Evolutionary conservation across 352 stramenopile genomes (phyloP).

Genomic region (Achlya hypogyna): DNA sequence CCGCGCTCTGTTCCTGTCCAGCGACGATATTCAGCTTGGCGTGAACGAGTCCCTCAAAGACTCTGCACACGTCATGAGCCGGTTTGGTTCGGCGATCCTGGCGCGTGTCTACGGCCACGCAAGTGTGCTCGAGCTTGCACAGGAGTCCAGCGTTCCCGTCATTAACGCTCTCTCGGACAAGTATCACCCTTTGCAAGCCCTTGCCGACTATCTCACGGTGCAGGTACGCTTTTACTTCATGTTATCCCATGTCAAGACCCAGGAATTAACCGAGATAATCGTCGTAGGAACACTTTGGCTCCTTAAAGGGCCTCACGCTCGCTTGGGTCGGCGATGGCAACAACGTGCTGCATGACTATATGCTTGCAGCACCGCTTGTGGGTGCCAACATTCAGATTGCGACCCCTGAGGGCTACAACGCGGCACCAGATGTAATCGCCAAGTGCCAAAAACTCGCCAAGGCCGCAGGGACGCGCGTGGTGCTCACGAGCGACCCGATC

Average conservation of each 20-base stretch:
- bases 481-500: slow-evolving; percentile 84
- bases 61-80: slow-evolving; percentile 78
- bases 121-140: slow-evolving; percentile 82
- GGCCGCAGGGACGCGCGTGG: slow-evolving; percentile 51
- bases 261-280: too few species aligned
- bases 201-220: slow-evolving; percentile 97
- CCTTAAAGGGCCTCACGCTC: slow-evolving; percentile 86
- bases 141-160: slow-evolving; percentile 89
- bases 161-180: slow-evolving; percentile 98
- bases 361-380: slow-evolving; percentile 87
- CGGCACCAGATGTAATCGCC: slow-evolving; percentile 81
- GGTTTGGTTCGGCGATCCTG: slow-evolving; percentile 96
- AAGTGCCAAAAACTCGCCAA: slow-evolving; percentile 83
- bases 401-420: slow-evolving; percentile 89
- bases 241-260: neutral
- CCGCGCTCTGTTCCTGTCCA: slow-evolving; percentile 94
- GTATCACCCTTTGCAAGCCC: slow-evolving; percentile 96
- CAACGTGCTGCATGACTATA: slow-evolving; percentile 97
- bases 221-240: slow-evolving; percentile 37
- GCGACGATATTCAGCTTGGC: slow-evolving; percentile 96
- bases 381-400: slow-evolving; percentile 92
- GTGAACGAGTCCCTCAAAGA: slow-evolving; percentile 96
- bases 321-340: slow-evolving; percentile 98
- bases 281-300: slow-evolving; percentile 78
- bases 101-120: slow-evolving; percentile 92